Base-by-base conservation (phyloP, 2,329 filamentous ascomycete genomes). In the Parafenestella ontariensis region DNA sequence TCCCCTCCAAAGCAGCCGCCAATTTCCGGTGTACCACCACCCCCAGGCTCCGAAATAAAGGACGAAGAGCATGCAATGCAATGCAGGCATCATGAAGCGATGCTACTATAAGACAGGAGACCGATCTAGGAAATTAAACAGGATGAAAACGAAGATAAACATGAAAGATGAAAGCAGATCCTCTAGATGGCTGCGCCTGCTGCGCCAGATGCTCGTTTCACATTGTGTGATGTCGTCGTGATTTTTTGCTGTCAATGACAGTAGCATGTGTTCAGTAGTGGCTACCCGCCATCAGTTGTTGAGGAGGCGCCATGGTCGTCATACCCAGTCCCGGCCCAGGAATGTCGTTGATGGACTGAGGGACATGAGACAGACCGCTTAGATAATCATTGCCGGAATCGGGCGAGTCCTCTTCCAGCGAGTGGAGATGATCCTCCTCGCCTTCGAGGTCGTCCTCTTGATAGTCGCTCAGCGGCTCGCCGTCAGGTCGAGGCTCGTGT, bases 371-470 rank as follows among this genome's bases (percentile, higher is more conserved):
- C 21, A 69, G 54, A 44, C 54, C 48, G 28, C 62, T 56, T 49
- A 76, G 64, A 72, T 89, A 90, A 49, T 86, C 86, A 61, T 83
- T 80, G 61, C 90, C 87, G 0, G 89, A 90, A 43, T 84, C 87
- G 15, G 91, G 89, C 11, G 90, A 92, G n/a, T 89, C 87, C 17
- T 89, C 87, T 60, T 92, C 91, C 24, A 93, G 84, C 34, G 91
- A 89, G 47, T 89, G 89, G 50, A 94, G 87, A 26, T 93, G 90
- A 64, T 95, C 91, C 62, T 96, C 92, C 56, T 94, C 91, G 49
- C 95, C 90, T 70, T 96, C 92, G 64, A 94, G 87, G 41, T 96
- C 92, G 66, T 96, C 92, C 52, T 94, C 92, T 34, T 89, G 89
- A 56, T 87, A 83, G 48, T 68, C 65, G 70, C 83, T 84, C 53